Base-by-base conservation (phyloP, 768 basidiomycete species). In the Lactarius deliciosus region DNA sequence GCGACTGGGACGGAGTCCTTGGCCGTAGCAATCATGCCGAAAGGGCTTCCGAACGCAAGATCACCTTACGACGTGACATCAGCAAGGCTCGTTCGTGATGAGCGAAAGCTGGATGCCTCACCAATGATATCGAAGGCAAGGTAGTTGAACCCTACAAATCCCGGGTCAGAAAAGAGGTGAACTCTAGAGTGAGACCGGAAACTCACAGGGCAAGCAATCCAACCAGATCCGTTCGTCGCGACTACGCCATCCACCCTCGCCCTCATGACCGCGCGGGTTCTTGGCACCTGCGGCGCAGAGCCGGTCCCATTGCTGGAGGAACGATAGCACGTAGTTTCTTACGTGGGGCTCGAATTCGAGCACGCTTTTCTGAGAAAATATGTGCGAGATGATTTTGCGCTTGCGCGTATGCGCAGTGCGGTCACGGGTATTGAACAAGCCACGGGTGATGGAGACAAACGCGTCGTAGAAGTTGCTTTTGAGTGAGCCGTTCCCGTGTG, bases 321-420 rank as follows among this genome's bases (percentile, higher is more conserved):
- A 75, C 41, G 82, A 77, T 0, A 72, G 75, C 16, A 92, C 83
- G 72, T 90, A 87, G 1, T 78, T 72, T 8, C 85, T 79, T 64
- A 94, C 84, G 66, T 92, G 85, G 0, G 91, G 90, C 75, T 95
- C 92, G 67, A 96, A 96, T 71, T 92, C 90, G 65, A 91, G 74
- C 5, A 96, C 92, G 63, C 77, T 91, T 79, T 94, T 94, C 74
- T 90, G 89, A 1, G 88, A 88, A 77, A 92, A 92, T 72, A 92
- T 88, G 73, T 91, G 86, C 0, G 91, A 88, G 56, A 96, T 85
- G 67, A 97, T 91, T 79, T 96, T 96, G 79, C 93, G 86, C 76
- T 94, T 95, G 53, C 93, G 85, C 3, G 90, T 81, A 73, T 95
- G 92, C 63, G 91, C 89, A 2, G 74, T 73, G 32, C 91, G 85